These are phyloP conservation scores for Paraglomus occultum DNA, from an alignment of 192 early-diverging fungal genomes.

Conservation along the genomic window DNA sequence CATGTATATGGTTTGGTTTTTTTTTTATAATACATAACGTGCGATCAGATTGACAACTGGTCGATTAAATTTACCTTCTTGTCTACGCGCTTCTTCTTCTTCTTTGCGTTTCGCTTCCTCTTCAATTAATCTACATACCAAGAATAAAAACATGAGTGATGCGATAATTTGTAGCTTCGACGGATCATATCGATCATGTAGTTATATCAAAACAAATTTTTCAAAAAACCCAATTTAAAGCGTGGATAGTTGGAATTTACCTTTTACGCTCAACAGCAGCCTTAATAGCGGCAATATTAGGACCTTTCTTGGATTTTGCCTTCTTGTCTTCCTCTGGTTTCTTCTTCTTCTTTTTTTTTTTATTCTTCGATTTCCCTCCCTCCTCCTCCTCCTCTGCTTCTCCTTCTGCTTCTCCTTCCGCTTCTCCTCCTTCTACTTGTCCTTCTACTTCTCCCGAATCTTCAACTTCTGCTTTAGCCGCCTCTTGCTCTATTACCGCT, in stretches of 20 bases:
- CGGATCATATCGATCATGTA: conserved; percentile 4
- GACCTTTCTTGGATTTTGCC: conserved; percentile 58
- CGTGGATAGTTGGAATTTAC: neutral
- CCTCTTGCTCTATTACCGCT: conserved; percentile 27
- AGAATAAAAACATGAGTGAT: neutral
- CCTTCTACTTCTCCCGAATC: conserved; percentile 31
- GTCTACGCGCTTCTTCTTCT: conserved; percentile 69
- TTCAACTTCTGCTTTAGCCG: conserved; percentile 26
- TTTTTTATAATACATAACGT: too few species aligned
- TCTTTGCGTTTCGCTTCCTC: conserved; percentile 70
- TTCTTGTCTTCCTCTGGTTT: conserved; percentile 51
- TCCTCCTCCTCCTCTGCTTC: conserved; percentile 40
- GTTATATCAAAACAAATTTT: neutral
- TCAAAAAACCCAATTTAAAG: neutral
- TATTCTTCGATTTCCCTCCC: conserved; percentile 44
- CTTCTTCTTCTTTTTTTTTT: conserved; percentile 61
- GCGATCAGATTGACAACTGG: too few species aligned
- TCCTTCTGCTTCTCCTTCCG: conserved; percentile 36
- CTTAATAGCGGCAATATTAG: conserved; percentile 51
- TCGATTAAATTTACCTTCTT: conserved; percentile 47
- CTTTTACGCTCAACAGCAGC: conserved; percentile 32
- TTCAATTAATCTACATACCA: conserved; percentile 28
- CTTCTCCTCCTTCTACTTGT: conserved; percentile 39
- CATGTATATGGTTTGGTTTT: too few species aligned
- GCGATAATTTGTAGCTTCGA: too few species aligned